phyloP scores from a whole-genome alignment of 257 asterid species.

The Solanum phureja region DNA sequence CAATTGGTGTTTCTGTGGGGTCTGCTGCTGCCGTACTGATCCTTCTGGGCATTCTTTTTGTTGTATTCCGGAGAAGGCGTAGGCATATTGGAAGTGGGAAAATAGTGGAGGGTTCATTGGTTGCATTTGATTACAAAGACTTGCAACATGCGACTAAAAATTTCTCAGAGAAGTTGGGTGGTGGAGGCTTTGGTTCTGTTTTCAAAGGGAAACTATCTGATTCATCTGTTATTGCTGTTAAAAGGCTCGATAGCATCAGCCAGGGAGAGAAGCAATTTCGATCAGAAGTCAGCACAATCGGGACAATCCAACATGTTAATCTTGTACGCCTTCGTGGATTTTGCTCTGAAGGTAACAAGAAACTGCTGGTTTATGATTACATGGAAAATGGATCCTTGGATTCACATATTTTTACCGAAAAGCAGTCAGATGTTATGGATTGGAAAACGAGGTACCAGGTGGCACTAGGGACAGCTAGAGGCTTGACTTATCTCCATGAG shows the following conservation, averaged over 20 bases:
- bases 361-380: slow-evolving; percentile 38
- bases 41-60: slow-evolving; percentile 5
- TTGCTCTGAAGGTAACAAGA: slow-evolving; percentile 32
- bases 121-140: slow-evolving; percentile 24
- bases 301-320: slow-evolving; percentile 46
- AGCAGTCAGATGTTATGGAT: slow-evolving; percentile 18
- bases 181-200: slow-evolving; percentile 50
- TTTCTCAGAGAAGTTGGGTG: slow-evolving; percentile 39
- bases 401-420: slow-evolving; percentile 23
- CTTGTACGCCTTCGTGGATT: slow-evolving; percentile 45
- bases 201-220: slow-evolving; percentile 37
- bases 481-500: slow-evolving; percentile 50
- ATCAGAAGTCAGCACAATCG: slow-evolving; percentile 49
- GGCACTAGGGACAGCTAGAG: slow-evolving; percentile 49
- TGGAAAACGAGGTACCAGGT: slow-evolving; percentile 37
- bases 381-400: slow-evolving; percentile 36
- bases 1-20: slow-evolving; percentile 24
- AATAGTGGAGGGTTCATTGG: slow-evolving; percentile 22
- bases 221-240: slow-evolving; percentile 37
- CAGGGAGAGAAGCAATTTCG: slow-evolving; percentile 56
- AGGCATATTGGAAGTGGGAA: slow-evolving; percentile 6
- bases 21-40: slow-evolving; percentile 10
- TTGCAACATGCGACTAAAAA: slow-evolving; percentile 35
- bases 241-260: slow-evolving; percentile 39
- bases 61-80: slow-evolving; percentile 9